These are phyloP conservation scores for Fraxinus ornus DNA, from an alignment of 305 asterid species.

Conservation along the genomic window DNA sequence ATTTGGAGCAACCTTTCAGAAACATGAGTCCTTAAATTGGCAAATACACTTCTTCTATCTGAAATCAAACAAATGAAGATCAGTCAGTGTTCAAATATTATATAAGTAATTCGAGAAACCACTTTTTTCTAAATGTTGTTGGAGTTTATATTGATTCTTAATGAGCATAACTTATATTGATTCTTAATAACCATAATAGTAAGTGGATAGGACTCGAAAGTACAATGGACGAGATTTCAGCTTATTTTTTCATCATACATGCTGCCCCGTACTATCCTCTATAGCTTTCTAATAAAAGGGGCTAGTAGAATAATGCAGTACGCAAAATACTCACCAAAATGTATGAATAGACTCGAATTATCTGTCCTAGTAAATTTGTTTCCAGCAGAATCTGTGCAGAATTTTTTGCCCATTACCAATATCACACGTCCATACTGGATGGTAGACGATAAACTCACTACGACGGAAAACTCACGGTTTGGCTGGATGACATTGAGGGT, in stretches of 20 bases:
- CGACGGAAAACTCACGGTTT: constrained; percentile 51
- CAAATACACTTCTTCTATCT: constrained; percentile 78
- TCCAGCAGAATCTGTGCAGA: constrained; percentile 81
- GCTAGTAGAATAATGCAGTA: not conserved
- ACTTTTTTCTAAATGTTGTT: not conserved
- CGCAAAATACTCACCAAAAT: constrained; percentile 58
- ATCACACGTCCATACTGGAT: constrained; percentile 60
- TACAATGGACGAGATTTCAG: not conserved
- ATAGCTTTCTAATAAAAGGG: not conserved
- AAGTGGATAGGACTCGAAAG: not conserved
- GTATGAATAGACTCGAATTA: constrained; percentile 67
- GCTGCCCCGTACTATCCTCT: not conserved
- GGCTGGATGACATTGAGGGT: constrained; percentile 55
- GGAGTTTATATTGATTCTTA: not conserved
- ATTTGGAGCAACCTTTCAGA: constrained; percentile 74
- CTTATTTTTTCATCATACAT: not conserved
- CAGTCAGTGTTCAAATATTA: not conserved
- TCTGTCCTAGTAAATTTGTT: constrained; percentile 59
- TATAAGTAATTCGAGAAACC: not conserved
- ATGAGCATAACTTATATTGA: not conserved
- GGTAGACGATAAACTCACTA: constrained; percentile 49
- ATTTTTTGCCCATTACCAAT: constrained; percentile 62
- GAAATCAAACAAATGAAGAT: constrained; percentile 29
- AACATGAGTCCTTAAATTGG: constrained; percentile 70
- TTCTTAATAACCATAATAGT: not conserved